Base-by-base conservation (phyloP, 257 asterid species). In the Rubia yunnanensis region DNA sequence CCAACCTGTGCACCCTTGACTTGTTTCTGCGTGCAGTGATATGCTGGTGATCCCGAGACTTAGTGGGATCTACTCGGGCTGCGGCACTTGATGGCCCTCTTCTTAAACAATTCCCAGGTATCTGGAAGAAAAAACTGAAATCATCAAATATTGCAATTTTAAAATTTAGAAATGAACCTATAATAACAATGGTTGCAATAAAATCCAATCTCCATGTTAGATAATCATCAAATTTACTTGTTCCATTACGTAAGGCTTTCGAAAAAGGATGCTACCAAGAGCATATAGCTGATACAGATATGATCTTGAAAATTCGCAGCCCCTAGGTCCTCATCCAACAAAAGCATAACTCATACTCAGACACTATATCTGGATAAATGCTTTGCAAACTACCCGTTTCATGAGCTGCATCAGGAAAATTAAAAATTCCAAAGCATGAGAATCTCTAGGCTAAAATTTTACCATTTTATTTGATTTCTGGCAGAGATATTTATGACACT, bases 301-400 rank as follows among this genome's bases (percentile, higher is more conserved):
- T 13, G 77, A 87, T 97, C 90, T 89, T 85, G 72, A 52, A 92
- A 92, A 67, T 82, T 69, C 65, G 85, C 85, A 27, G 89, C 87
- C 73, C 92, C 95, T 7, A 92, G 84, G 68, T 92, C 98, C 76
- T 92, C 98, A 23, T 89, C 98, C 98, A 96, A 92, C 64, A 92
- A 77, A 49, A 92, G 89, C 52, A 92, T 76, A 60, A 84, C 1
- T 89, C 95, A 11, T 92, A 92, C 44, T 84, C 96, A 10, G 84
- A 80, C 62, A 92, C 95, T 24, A 92, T 87, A 64, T 85, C 96
- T n/a, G 98, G 98, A 76, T 89, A 89, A 92, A 39, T 97, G 92
- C 74, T 92, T 92, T 1, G 98, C 95, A 15, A 89, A 92, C 98
- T 97, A 92, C 98, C 98, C 89, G 67, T 23, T 28, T 35, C 10